Evolutionary conservation across 108 stramenopile genomes (phyloP).

Genomic region (Schizochytrium sp.): DNA sequence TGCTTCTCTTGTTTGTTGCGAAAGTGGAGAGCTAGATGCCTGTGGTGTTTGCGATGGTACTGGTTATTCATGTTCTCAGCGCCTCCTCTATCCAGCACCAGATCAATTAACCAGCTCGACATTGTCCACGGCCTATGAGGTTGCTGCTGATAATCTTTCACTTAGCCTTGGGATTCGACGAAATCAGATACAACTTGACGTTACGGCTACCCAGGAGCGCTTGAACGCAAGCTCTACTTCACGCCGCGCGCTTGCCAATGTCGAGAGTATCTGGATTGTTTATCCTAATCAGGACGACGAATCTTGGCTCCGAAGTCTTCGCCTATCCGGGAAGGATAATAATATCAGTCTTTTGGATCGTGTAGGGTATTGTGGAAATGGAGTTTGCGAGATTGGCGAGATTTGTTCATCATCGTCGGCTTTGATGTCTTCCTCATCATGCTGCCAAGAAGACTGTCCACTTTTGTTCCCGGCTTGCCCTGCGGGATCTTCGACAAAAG

Average conservation of each 20-base stretch:
- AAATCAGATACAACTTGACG: background rate
- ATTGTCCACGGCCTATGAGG: background rate
- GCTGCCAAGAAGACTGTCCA: conserved; percentile 15
- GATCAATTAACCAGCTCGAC: too few relatives aligned
- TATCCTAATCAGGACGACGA: background rate
- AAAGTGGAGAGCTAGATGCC: conserved; percentile 13
- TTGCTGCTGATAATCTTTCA: background rate
- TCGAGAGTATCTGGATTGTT: background rate
- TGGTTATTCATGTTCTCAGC: background rate
- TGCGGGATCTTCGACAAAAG: background rate
- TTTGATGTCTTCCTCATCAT: background rate
- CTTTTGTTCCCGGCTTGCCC: background rate
- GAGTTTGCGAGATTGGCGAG: conserved; percentile 19
- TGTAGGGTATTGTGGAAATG: conserved; percentile 6
- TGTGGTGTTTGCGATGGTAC: conserved; percentile 49
- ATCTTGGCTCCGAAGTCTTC: background rate
- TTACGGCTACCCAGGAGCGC: too few relatives aligned
- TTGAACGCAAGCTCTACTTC: too few relatives aligned
- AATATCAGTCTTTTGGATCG: background rate
- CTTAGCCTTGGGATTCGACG: background rate
- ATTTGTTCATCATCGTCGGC: background rate
- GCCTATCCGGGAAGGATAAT: too few relatives aligned
- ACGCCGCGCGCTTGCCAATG: background rate
- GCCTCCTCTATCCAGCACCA: background rate
- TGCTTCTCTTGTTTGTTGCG: background rate